Evolutionary conservation across 305 asterid species (phyloP).

Genomic region (Plantago coronopus): DNA sequence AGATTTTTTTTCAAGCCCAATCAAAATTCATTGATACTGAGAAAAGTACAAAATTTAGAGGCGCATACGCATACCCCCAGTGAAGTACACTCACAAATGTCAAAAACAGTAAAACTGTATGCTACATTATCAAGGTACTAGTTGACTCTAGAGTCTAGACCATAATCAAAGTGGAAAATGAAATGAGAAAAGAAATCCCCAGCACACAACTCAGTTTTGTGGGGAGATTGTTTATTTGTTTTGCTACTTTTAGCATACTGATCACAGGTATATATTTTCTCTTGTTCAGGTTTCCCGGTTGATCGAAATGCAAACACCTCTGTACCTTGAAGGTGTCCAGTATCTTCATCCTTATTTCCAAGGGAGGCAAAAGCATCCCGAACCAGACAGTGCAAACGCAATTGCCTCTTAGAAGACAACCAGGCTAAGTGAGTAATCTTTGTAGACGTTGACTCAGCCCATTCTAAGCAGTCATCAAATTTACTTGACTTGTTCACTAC

Average conservation of each 20-base stretch:
- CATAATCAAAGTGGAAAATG: no score
- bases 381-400: conserved; percentile 21
- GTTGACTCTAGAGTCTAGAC: no score
- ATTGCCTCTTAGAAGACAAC: conserved; percentile 12
- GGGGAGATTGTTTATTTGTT: not conserved
- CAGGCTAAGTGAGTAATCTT: not conserved
- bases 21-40: no score
- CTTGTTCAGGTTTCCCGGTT: conserved; percentile 76
- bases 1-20: no score
- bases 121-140: no score
- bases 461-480: not conserved
- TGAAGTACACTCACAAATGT: no score
- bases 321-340: conserved; percentile 66
- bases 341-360: conserved; percentile 72
- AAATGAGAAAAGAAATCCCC: no score
- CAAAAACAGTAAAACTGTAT: no score
- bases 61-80: no score
- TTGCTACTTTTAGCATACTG: not conserved
- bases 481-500: not conserved
- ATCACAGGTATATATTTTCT: not conserved
- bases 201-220: no score
- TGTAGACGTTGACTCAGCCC: not conserved
- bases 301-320: conserved; percentile 85
- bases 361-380: conserved; percentile 25
- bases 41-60: no score